Base-by-base conservation (phyloP, 331 rosid genomes). In the Stylosanthes scabra region DNA sequence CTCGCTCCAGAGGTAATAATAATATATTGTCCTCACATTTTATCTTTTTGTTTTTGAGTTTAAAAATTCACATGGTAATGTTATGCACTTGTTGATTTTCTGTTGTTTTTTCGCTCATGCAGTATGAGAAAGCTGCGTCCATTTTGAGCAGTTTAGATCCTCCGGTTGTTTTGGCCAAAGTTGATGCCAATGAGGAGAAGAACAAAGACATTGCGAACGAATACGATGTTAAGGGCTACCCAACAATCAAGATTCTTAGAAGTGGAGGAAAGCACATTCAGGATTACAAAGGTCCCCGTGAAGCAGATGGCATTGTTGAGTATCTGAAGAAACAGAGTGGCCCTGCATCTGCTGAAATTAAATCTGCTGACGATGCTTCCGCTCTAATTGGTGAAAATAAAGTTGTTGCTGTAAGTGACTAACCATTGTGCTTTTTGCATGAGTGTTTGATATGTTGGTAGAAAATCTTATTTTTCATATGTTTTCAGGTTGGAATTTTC, bases 61-160 rank as follows among this genome's bases (percentile, higher is more conserved):
- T 68, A n/a, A 1, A 28, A 28, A 1, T 63, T 76, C 1, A 7
- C 29, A 0, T 44, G 54, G 7, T 47, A 11, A 5, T 34, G 27
- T 68, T 20, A 25, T 55, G 70, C 59, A 8, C 34, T 14, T 74
- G 67, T 67, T 86, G 61, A 75, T 68, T 41, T 46, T 16, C 9
- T 63, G 6, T 16, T 1, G 9, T 68, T 7, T 67, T 7, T 64
- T 70, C 56, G 29, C 39, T 72, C 78, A 6, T 75, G 80, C 70
- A 95, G 99, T 95, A 52, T 74, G 99, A 95, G 45, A 88, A 90
- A 55, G 99, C 99, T 59, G 97, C 99, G 11, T 87, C 92, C 8
- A 56, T 90, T 66, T 81, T 95, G 87, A 92, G 94, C 60, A 86
- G 72, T 52, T 85, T 84, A 13, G 91, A 92, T 46, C 92, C 99